A percentile compares a stretch with the other conserved stretches of the same genome.
phyloP scores from a whole-genome alignment of 768 basidiomycete species.

The Lactifluus hygrophoroides region DNA sequence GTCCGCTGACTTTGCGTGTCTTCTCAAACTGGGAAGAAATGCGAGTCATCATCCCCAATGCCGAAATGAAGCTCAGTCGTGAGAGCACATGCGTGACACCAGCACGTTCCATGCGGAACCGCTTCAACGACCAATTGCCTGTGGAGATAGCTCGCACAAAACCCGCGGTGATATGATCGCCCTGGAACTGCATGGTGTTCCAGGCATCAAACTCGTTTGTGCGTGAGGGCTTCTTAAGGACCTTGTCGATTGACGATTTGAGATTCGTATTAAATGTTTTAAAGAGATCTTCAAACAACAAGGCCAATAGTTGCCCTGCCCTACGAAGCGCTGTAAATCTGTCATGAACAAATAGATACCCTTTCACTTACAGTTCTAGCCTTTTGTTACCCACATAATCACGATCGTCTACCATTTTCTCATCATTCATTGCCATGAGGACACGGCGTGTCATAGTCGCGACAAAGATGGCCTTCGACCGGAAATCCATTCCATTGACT shows the following conservation, averaged over 20 bases:
- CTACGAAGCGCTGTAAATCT: constrained; percentile 32
- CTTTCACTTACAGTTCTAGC: constrained; percentile 73
- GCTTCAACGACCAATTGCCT: constrained; percentile 97
- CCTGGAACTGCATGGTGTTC: constrained; percentile 91
- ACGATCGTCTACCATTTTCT: constrained; percentile 94
- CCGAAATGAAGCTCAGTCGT: constrained; percentile 91
- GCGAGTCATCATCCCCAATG: constrained; percentile 99
- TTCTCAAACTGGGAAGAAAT: constrained; percentile 99
- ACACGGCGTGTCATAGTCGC: constrained; percentile 97
- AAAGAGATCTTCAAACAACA: constrained; percentile 97
- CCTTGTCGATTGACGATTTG: constrained; percentile 92
- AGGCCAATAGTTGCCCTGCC: constrained; percentile 89
- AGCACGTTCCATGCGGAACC: constrained; percentile 99
- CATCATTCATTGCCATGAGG: constrained; percentile 92
- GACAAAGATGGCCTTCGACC: constrained; percentile 92
- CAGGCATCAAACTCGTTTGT: constrained; percentile 92
- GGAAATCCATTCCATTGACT: constrained; percentile 80
- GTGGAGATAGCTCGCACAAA: constrained; percentile 97
- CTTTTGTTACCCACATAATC: constrained; percentile 99
- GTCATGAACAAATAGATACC: background rate
- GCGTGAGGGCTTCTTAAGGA: constrained; percentile 90
- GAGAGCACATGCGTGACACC: constrained; percentile 97
- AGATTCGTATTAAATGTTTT: constrained; percentile 97
- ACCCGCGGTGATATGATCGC: constrained; percentile 92
- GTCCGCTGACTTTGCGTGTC: constrained; percentile 96